Evolutionary conservation across 345 rosid species (phyloP).

Genomic region (Raphanus sativus): DNA sequence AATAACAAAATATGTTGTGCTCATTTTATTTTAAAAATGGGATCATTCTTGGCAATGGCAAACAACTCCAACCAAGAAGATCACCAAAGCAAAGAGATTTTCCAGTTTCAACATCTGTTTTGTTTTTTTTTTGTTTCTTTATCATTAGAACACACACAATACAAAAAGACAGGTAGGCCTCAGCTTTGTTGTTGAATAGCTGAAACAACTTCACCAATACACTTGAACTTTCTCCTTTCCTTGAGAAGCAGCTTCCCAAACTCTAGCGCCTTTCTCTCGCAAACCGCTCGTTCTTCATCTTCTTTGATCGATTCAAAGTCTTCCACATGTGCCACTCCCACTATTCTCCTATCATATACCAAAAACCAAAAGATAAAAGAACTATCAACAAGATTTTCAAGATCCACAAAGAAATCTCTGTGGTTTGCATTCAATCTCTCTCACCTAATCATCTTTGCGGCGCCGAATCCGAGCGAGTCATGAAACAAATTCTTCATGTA

Average conservation of each 20-base stretch:
- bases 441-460: constrained; percentile 97
- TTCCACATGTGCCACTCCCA: constrained; percentile 95
- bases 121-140: neutral
- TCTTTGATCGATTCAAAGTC: constrained; percentile 88
- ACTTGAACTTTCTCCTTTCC: constrained; percentile 68
- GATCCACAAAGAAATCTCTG: neutral
- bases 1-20: neutral
- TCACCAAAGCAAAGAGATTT: constrained; percentile 11
- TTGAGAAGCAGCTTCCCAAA: constrained; percentile 69
- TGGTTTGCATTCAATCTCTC: neutral
- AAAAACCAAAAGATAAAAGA: neutral
- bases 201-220: constrained; percentile 65
- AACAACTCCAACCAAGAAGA: neutral
- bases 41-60: neutral
- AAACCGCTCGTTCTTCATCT: constrained; percentile 54
- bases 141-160: neutral
- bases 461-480: constrained; percentile 89
- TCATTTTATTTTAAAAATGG: neutral
- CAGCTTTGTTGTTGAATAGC: constrained; percentile 43
- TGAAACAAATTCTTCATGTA: constrained; percentile 72
- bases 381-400: neutral
- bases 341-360: constrained; percentile 66
- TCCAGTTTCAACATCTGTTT: constrained; percentile 10
- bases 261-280: constrained; percentile 74
- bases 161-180: constrained; percentile 1